These are phyloP conservation scores for Eucalyptus dawsonii DNA, from an alignment of 345 rosid genomes.

Conservation along the genomic window DNA sequence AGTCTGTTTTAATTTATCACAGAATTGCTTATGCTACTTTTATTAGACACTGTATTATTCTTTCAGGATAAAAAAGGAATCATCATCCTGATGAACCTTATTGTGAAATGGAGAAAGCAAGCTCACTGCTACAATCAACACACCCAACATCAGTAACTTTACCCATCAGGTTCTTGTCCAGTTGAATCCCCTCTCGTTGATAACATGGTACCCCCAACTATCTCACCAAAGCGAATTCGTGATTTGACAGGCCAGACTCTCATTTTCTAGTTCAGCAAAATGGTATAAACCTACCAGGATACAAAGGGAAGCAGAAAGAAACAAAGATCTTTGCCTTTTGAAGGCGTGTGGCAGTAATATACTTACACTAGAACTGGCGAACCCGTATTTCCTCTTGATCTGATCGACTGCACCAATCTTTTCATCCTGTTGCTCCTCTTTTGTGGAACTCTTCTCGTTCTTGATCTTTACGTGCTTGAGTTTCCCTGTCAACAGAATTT, in stretches of 20 bases:
- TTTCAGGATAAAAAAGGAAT: neutral
- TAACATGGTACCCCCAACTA: neutral
- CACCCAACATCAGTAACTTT: neutral
- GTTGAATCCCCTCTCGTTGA: neutral
- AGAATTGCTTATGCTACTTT: neutral
- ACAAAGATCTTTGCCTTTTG: neutral
- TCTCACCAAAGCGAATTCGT: neutral
- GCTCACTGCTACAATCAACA: neutral
- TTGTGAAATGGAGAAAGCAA: neutral
- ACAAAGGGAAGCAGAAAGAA: neutral
- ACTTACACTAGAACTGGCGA: constrained; percentile 54
- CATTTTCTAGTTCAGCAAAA: neutral
- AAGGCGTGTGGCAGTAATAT: neutral
- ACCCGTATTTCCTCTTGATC: constrained; percentile 87
- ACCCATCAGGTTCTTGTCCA: neutral
- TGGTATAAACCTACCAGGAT: neutral
- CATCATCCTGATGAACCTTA: neutral
- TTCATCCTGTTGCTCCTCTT: constrained; percentile 46
- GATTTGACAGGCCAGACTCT: neutral
- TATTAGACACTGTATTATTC: neutral
- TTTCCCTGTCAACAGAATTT: constrained; percentile 27
- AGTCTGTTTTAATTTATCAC: neutral
- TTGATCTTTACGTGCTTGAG: constrained; percentile 56
- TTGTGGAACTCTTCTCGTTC: constrained; percentile 41
- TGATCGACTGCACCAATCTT: constrained; percentile 47